Evolutionary conservation across 108 stramenopile species (phyloP).

Genomic region (Stephanodiscus triporus): DNA sequence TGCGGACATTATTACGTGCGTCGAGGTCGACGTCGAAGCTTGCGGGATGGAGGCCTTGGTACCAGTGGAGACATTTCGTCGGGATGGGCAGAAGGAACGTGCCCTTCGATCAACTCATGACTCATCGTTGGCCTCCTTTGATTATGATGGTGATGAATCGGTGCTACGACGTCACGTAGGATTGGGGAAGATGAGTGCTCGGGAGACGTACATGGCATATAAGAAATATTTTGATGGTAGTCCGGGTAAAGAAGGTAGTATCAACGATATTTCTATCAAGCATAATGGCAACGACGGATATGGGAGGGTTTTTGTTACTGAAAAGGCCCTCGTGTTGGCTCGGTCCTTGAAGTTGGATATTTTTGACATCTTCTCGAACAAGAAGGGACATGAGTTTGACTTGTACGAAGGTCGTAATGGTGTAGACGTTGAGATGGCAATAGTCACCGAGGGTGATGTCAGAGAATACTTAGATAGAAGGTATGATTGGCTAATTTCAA

Average conservation of each 20-base stretch:
- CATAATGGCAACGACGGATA: background rate
- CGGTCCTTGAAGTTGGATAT: conserved; percentile 26
- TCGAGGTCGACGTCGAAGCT: too few relatives aligned
- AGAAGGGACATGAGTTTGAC: background rate
- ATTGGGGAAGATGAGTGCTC: background rate
- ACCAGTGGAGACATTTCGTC: background rate
- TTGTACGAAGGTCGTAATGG: background rate
- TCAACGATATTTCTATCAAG: too few relatives aligned
- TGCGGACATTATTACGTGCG: too few relatives aligned
- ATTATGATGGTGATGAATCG: background rate
- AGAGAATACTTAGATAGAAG: conserved; percentile 17
- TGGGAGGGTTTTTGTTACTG: conserved; percentile 14
- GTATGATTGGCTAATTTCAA: background rate
- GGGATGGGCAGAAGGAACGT: too few relatives aligned
- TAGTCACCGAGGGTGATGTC: background rate
- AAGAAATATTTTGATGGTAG: background rate
- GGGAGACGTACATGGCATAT: background rate
- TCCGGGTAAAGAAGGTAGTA: background rate
- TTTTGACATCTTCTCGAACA: conserved; percentile 13
- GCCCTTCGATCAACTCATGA: background rate
- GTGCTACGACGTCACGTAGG: background rate
- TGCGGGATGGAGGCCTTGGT: background rate
- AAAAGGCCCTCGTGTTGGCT: conserved; percentile 25
- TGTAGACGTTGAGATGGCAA: conserved; percentile 2
- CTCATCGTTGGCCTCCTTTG: background rate